Conservation (phyloP, 208 protist genomes). For the Trypanosoma boissoni region DNA sequence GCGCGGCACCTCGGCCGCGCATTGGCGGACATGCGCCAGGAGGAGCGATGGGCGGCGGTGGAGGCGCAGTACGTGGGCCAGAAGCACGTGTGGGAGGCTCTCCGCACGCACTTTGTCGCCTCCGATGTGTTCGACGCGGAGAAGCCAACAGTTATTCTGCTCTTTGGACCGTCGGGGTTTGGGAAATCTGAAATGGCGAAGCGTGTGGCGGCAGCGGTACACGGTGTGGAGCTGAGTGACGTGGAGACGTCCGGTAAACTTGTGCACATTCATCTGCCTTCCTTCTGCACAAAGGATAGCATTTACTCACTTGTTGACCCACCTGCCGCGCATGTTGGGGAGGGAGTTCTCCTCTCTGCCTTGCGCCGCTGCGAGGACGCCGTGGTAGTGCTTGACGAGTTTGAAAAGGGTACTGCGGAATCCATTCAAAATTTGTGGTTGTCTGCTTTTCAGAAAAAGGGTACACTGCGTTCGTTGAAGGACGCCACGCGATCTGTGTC, state of each 20-base stretch:
- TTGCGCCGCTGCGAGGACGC: slow-evolving; percentile 58
- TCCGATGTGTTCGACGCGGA: slow-evolving; percentile 57
- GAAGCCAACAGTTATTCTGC: slow-evolving; percentile 78
- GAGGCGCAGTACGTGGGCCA: slow-evolving; percentile 76
- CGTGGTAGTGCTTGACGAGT: slow-evolving; percentile 86
- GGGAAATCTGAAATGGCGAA: slow-evolving; percentile 84
- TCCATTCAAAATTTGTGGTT: slow-evolving; percentile 86
- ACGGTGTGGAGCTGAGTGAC: slow-evolving; percentile 33
- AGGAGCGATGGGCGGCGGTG: slow-evolving; percentile 41
- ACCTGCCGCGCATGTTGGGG: slow-evolving; percentile 76
- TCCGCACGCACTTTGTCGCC: slow-evolving; percentile 57
- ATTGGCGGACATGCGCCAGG: slow-evolving; percentile 2
- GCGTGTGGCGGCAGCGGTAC: slow-evolving; percentile 56
- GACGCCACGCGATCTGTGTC: slow-evolving; percentile 64
- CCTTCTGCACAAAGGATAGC: slow-evolving; percentile 81
- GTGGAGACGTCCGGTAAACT: slow-evolving; percentile 67
- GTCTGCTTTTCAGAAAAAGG: slow-evolving; percentile 86
- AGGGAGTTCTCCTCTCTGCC: slow-evolving; percentile 79
- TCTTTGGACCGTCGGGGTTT: slow-evolving; percentile 84
- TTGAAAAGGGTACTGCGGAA: slow-evolving; percentile 81
- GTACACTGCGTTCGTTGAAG: slow-evolving; percentile 80
- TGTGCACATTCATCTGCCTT: slow-evolving; percentile 83
- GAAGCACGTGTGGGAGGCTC: slow-evolving; percentile 45
- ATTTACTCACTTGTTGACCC: slow-evolving; percentile 90
- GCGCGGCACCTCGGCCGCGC: neutral